These are phyloP conservation scores for Bullera alba DNA, from an alignment of 768 basidiomycete genomes.

Conservation along the genomic window DNA sequence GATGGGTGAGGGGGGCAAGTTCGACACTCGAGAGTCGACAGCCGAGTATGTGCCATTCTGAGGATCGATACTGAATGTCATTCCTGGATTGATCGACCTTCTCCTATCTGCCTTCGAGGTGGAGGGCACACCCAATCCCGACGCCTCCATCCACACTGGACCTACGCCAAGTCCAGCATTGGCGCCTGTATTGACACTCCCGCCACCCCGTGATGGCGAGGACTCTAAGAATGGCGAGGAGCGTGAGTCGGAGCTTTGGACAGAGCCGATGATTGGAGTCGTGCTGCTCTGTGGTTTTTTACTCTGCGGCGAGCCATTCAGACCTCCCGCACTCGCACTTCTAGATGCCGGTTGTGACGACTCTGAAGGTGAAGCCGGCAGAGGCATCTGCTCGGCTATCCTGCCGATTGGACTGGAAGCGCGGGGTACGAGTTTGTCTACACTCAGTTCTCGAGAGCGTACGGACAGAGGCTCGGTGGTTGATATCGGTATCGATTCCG, in stretches of 20 bases:
- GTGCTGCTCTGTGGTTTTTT: conserved; percentile 6
- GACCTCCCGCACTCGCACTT: not conserved
- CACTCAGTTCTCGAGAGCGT: conserved; percentile 13
- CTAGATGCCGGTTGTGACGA: not conserved
- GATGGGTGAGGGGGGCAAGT: conserved; percentile 34
- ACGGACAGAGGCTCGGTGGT: not conserved
- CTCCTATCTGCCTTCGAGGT: conserved; percentile 51
- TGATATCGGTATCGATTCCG: not conserved
- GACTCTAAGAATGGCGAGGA: conserved; percentile 10
- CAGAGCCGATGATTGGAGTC: conserved; percentile 14
- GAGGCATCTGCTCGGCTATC: conserved; percentile 3
- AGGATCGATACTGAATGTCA: conserved; percentile 47
- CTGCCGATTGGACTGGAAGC: not conserved
- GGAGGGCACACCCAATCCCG: conserved; percentile 41
- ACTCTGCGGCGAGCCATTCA: conserved; percentile 5
- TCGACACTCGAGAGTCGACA: conserved; percentile 26
- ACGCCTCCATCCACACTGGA: conserved; percentile 7
- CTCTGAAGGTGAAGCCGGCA: conserved; percentile 17
- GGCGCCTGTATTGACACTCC: too few species aligned
- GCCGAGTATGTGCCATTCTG: conserved; percentile 25
- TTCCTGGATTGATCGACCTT: conserved; percentile 56
- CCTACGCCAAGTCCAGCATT: conserved; percentile 42
- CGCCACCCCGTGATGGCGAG: not conserved
- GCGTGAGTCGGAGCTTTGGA: conserved; percentile 1
- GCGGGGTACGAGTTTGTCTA: conserved; percentile 7